phyloP scores from a whole-genome alignment of 148 eudicot species.

The Vaccinium macrocarpon region DNA sequence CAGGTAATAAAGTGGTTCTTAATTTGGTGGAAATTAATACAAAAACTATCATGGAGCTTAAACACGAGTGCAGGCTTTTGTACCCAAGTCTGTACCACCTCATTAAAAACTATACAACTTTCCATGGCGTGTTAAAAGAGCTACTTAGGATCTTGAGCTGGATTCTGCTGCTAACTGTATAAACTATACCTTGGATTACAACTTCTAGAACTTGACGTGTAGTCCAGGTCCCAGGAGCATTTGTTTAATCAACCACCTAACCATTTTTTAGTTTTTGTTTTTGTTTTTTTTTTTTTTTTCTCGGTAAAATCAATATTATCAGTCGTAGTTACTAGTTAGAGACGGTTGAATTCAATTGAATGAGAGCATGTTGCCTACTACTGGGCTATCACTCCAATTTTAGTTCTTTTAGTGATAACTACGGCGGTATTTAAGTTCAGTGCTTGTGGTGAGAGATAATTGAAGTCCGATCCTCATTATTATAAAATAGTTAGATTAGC shows the following conservation, averaged over 20 bases:
- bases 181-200: constrained; percentile 17
- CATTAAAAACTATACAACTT: not conserved
- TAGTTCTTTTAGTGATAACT: too few relatives aligned
- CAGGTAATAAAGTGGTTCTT: not conserved
- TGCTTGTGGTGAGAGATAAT: not conserved
- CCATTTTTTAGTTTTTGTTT: not conserved
- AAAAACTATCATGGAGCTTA: constrained; percentile 7
- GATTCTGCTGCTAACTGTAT: constrained; percentile 24
- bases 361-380: too few relatives aligned
- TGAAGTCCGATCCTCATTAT: not conserved
- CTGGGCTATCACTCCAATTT: too few relatives aligned
- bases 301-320: too few relatives aligned
- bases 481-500: too few relatives aligned
- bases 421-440: not conserved
- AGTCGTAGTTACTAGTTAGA: too few relatives aligned
- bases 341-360: too few relatives aligned
- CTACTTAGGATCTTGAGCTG: constrained; percentile 28
- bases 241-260: not conserved
- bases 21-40: not conserved
- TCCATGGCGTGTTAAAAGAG: constrained; percentile 34
- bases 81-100: not conserved
- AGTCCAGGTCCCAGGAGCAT: not conserved
- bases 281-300: too few relatives aligned
- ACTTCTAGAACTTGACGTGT: not conserved
- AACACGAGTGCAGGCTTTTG: not conserved